A percentile compares a stretch with the other conserved stretches of the same genome.
These are phyloP conservation scores for Aureobasidium leucospermi DNA, from an alignment of 2,329 filamentous ascomycete species.

Conservation along the genomic window DNA sequence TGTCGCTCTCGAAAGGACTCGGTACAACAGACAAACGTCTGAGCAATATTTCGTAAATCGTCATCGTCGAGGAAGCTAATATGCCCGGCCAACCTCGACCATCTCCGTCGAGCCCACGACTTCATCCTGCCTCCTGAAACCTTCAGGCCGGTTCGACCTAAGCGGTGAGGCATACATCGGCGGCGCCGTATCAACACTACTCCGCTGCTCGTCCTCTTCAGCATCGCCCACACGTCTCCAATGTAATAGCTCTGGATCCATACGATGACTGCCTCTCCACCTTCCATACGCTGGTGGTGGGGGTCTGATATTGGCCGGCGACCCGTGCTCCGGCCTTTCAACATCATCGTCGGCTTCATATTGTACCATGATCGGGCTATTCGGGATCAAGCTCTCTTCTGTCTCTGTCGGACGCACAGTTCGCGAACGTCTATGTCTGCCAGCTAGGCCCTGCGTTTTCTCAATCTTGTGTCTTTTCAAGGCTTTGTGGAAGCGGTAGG, in stretches of 20 bases:
- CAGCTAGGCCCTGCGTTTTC: not conserved
- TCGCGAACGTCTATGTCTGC: not conserved
- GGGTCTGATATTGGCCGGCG: not conserved
- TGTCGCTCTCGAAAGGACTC: too few species aligned
- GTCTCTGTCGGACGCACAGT: not conserved
- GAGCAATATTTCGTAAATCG: not conserved
- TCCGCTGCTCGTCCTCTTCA: not conserved
- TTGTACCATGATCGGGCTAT: slow-evolving; percentile 4
- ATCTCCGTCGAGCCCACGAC: not conserved
- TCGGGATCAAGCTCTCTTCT: slow-evolving; percentile 1
- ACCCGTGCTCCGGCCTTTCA: not conserved
- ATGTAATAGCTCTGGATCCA: not conserved
- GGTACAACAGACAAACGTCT: not conserved
- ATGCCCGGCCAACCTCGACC: not conserved
- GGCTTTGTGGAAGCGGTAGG: not conserved
- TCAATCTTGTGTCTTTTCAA: not conserved
- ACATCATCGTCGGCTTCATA: slow-evolving; percentile 2
- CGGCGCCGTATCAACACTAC: not conserved
- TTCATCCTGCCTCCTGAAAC: not conserved
- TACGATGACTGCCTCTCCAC: not conserved
- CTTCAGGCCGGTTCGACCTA: not conserved
- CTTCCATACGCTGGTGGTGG: slow-evolving; percentile 1
- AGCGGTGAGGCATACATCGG: not conserved
- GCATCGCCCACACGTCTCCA: not conserved
- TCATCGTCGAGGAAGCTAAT: not conserved